Percentiles rank a stretch among this genome's conserved stretches.
These are phyloP conservation scores for Claviceps capensis DNA, from an alignment of 2,329 filamentous ascomycete genomes.

Conservation along the genomic window DNA sequence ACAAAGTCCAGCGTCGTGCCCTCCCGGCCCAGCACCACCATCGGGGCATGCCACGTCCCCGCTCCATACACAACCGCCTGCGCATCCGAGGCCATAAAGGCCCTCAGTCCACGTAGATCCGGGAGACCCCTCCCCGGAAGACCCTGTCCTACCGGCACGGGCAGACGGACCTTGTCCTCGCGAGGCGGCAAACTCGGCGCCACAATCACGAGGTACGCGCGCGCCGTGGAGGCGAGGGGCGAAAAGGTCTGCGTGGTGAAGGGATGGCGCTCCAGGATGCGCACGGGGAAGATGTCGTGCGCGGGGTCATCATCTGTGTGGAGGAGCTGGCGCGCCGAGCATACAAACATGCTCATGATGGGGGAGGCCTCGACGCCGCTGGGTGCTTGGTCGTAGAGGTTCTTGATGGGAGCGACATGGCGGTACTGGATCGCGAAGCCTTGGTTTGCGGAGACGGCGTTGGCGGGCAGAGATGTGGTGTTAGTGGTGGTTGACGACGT, in stretches of 20 bases:
- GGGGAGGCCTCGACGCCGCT: slow-evolving; percentile 36
- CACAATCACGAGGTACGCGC: slow-evolving; percentile 71
- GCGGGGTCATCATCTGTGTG: slow-evolving; percentile 5
- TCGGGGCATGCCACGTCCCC: slow-evolving; percentile 92
- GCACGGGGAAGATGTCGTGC: slow-evolving; percentile 38
- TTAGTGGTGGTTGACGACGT: slow-evolving; percentile 15
- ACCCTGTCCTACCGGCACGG: slow-evolving; percentile 16
- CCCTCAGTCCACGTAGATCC: slow-evolving; percentile 54
- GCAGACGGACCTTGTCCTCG: slow-evolving; percentile 12
- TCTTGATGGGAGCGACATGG: slow-evolving; percentile 57
- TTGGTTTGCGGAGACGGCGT: slow-evolving; percentile 60
- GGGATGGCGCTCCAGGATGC: slow-evolving; percentile 77
- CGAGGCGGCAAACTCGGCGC: slow-evolving; percentile 55
- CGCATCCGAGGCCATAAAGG: slow-evolving; percentile 62
- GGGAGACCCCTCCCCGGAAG: slow-evolving; percentile 53
- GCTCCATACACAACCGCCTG: slow-evolving; percentile 87
- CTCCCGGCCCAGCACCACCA: slow-evolving; percentile 63
- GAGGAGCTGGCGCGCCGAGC: slow-evolving; percentile 29
- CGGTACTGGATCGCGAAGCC: slow-evolving; percentile 78
- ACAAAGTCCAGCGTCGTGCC: slow-evolving; percentile 63
- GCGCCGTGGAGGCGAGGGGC: slow-evolving; percentile 45
- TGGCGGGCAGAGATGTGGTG: slow-evolving; percentile 13
- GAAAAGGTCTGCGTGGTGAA: slow-evolving; percentile 91
- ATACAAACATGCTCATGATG: slow-evolving; percentile 82
- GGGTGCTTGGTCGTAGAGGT: slow-evolving; percentile 56